Evolutionary conservation across 2,329 filamentous ascomycete genomes (phyloP), one percentile per base, ranked within the genome.

Genomic region (Phialophora macrospora): DNA sequence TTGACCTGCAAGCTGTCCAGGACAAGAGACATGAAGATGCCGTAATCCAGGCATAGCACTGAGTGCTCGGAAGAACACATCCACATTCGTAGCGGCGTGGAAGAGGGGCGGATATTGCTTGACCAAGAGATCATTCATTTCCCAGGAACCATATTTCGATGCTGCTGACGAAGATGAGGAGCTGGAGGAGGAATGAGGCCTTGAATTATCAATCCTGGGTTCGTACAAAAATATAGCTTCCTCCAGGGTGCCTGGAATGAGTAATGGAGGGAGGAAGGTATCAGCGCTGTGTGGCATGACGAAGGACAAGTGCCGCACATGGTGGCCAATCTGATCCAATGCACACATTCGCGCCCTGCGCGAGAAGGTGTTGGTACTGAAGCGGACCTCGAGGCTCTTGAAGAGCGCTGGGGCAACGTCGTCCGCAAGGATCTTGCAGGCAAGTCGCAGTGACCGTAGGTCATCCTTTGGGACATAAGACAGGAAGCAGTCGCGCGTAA

Each of bases 71-170:
- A 94, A 88, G 79, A 97, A 96, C 46, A 91, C 90, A 4, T 90
- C 86, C 6, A 96, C 89, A 74, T 97, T 95, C 67, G 91, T 94
- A 7, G 93, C 91, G 6, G 92, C 91, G 74, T 97, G 93, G 79
- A 96, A 96, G 2, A 96, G 80, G 5, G 93, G 91, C 60, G 92
- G 91, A 74, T 96, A 96, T 78, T 96, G 92, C 75, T 92, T 88
- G 14, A 92, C 91, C 67, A 96, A 83, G 65, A 96, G 84, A 74
- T 94, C 90, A 67, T 89, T 92, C 73, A 95, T 87, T 73, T 92
- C 90, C 72, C 85, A 84, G 75, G 88, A 91, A 71, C 90, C 91
- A 76, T 96, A 96, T 78, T 92, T 94, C 59, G 90, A 90, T 34
- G 71, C 59, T n/a, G 61, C 88, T 74, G 82, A 69, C 85, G 60